Conservation (phyloP, 371 early-diverging fungal species). For the Rhizopus stolonifer region DNA sequence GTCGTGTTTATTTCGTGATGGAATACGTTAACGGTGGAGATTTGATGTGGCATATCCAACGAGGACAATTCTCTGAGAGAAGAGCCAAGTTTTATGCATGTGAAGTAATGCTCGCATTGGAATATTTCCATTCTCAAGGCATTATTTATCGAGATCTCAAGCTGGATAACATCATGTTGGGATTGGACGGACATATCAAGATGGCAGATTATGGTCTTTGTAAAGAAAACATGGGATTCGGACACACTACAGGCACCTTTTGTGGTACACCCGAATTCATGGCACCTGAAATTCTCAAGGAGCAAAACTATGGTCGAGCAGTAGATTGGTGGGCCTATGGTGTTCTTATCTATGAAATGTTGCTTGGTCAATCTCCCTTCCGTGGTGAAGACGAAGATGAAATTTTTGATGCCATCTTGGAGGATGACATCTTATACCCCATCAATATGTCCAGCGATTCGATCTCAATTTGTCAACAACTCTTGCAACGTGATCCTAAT, state of each 20-base stretch:
- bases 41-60: slow-evolving; percentile 95
- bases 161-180: slow-evolving; percentile 95
- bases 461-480: slow-evolving; percentile 81
- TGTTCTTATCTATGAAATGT: slow-evolving; percentile 97
- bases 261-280: slow-evolving; percentile 99
- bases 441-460: slow-evolving; percentile 87
- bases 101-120: slow-evolving; percentile 94
- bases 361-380: slow-evolving; percentile 92
- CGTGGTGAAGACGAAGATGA: slow-evolving; percentile 93
- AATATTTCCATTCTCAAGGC: slow-evolving; percentile 91
- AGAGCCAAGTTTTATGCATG: slow-evolving; percentile 96
- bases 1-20: slow-evolving; percentile 96
- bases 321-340: slow-evolving; percentile 99
- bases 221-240: slow-evolving; percentile 91
- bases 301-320: slow-evolving; percentile 88
- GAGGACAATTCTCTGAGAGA: slow-evolving; percentile 81
- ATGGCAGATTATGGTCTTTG: slow-evolving; percentile 99
- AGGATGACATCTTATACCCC: slow-evolving; percentile 90
- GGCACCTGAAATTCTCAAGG: slow-evolving; percentile 98
- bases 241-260: slow-evolving; percentile 84
- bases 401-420: slow-evolving; percentile 92
- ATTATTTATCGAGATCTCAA: slow-evolving; percentile 98
- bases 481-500: slow-evolving; percentile 87
- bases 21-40: slow-evolving; percentile 99
- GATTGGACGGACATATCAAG: slow-evolving; percentile 94